Evolutionary conservation across 2,329 filamentous ascomycete species (phyloP).

Genomic region (Sporothrix pseudoabietina): DNA sequence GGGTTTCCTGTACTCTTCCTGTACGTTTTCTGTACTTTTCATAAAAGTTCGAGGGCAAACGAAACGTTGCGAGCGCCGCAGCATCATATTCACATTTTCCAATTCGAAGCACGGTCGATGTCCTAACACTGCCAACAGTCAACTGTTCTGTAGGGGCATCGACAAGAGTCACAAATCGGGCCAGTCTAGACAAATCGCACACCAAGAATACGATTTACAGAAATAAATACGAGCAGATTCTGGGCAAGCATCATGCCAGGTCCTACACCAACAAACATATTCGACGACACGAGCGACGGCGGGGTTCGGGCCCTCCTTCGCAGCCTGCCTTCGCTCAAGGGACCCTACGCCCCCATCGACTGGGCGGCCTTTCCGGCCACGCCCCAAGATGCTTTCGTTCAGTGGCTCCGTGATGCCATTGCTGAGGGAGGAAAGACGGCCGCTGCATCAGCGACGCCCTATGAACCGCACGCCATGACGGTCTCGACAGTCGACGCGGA

Average conservation of each 20-base stretch:
- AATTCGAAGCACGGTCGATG: not conserved
- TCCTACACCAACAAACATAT: not conserved
- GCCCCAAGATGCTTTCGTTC: conserved; percentile 29
- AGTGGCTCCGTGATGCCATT: conserved; percentile 32
- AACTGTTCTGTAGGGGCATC: not conserved
- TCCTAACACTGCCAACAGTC: not conserved
- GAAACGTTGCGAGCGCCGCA: not conserved
- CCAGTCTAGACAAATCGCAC: not conserved
- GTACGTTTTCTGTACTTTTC: not conserved
- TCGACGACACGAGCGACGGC: not conserved
- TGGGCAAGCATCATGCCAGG: not conserved
- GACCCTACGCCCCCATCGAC: conserved; percentile 24
- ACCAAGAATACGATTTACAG: not conserved
- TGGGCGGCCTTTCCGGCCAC: conserved; percentile 29
- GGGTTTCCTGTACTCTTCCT: not conserved
- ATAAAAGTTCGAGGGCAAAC: not conserved
- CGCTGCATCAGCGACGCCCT: conserved; percentile 15
- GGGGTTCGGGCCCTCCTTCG: conserved; percentile 17
- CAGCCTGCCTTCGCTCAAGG: conserved; percentile 26
- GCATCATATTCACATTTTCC: not conserved
- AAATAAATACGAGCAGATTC: not conserved
- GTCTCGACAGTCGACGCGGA: conserved; percentile 30
- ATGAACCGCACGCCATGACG: conserved; percentile 32
- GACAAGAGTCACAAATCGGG: too few species aligned
- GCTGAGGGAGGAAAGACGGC: not conserved